Base-by-base conservation (phyloP, 768 basidiomycete species). In the Scleroderma bovista region DNA sequence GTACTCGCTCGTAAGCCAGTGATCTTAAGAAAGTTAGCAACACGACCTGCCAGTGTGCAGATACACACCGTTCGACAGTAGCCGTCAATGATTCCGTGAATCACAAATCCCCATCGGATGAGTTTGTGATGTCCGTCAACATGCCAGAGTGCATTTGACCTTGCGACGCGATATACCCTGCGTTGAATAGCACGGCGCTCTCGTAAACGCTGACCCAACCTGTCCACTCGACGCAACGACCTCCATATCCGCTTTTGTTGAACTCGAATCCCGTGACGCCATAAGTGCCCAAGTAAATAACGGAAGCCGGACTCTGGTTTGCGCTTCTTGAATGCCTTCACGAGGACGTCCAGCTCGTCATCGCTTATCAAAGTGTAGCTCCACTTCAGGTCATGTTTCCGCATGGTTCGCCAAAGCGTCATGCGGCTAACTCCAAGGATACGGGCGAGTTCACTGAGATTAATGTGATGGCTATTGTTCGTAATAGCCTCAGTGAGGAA, bases 51-150 rank as follows among this genome's bases (percentile, higher is more conserved):
- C 17, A 41, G 22, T 15, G 33, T 24, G 51, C 38, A 16, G 24
- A 4, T n/a, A 54, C 56, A n/a, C 43, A 69, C 64, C 8, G 51
- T 69, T n/a, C 56, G 20, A 52, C 58, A 60, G 38, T 54, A 60
- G 0, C 68, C 59, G 42, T 69, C 63, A 44, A 66, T 58, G 23
- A 63, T 58, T 0, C 58, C 57, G 44, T 64, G 63, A 17, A 64
- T 55, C 0, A 64, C 55, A 52, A 63, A n/a, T 0, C 60, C 54
- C 56, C 61, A 65, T 2, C 26, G 6, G 61, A 40, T 65, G 9
- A 29, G 26, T 29, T 29, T 29, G 26, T 29, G 26, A 29, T 29
- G 57, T 1, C 57, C 52, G 37, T 65, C 59, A 16, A 61, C 47
- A 12, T 65, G 63, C 59, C 63, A 65, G 0, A 58, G 24, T 13